phyloP scores from a whole-genome alignment of 2,329 filamentous ascomycete genomes.

The Beauveria sp. region DNA sequence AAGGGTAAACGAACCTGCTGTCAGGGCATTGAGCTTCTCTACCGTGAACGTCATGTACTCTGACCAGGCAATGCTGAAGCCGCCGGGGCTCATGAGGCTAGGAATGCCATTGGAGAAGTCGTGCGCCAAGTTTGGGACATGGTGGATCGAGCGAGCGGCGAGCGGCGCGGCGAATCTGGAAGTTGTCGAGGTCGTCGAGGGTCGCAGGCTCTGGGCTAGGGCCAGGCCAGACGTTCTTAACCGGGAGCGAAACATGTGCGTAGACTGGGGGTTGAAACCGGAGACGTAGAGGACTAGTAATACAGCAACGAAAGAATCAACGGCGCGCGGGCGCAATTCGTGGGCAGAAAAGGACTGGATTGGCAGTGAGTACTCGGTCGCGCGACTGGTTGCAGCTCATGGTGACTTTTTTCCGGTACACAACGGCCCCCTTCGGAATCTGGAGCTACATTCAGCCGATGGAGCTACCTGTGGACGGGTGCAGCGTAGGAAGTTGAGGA shows the following conservation, averaged over 20 bases:
- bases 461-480: neutral
- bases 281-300: neutral
- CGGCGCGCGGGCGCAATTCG: neutral
- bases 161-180: slow-evolving; percentile 23
- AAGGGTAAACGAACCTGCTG: slow-evolving; percentile 51
- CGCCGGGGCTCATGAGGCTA: slow-evolving; percentile 61
- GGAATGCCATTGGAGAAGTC: slow-evolving; percentile 49
- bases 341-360: neutral
- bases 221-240: slow-evolving; percentile 42
- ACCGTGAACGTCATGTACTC: slow-evolving; percentile 71
- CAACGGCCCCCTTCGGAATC: slow-evolving; percentile 8
- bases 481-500: too few species aligned
- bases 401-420: slow-evolving; percentile 5
- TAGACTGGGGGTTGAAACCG: slow-evolving; percentile 1
- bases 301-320: neutral
- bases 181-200: slow-evolving; percentile 30
- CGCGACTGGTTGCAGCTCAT: neutral
- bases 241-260: slow-evolving; percentile 43
- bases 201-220: slow-evolving; percentile 28
- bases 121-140: slow-evolving; percentile 38
- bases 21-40: slow-evolving; percentile 67
- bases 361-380: slow-evolving; percentile 1
- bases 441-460: slow-evolving; percentile 12
- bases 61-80: slow-evolving; percentile 71
- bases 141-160: slow-evolving; percentile 36